Percentiles rank a stretch among this genome's conserved stretches.
phyloP scores from a whole-genome alignment of 306 rosid species.

The Pyrus communis region DNA sequence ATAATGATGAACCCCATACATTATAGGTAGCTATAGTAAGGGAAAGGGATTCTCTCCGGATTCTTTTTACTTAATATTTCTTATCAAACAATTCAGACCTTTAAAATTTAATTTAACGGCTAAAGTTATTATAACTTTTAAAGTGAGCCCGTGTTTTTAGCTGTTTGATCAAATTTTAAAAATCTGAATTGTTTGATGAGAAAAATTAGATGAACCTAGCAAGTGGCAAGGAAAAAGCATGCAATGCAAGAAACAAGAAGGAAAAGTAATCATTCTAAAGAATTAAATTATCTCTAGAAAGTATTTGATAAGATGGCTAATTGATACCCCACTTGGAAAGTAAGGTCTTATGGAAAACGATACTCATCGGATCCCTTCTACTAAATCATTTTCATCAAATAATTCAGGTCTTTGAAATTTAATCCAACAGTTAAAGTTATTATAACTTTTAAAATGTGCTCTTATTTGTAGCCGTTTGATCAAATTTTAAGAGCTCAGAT shows the following conservation, averaged over 20 bases:
- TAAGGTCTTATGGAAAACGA: neutral
- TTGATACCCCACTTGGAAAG: neutral
- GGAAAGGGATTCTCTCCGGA: no score
- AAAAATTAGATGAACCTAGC: neutral
- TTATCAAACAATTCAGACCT: no score
- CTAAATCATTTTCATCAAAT: no score
- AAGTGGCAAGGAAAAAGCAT: neutral
- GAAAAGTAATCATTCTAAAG: neutral
- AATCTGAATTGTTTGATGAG: accelerated
- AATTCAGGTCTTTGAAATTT: no score
- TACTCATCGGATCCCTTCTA: no score
- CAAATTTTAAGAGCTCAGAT: accelerated
- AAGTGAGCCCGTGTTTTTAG: accelerated
- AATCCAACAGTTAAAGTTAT: no score
- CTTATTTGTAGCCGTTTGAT: accelerated
- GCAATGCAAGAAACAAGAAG: neutral
- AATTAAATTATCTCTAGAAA: neutral
- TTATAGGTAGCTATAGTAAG: neutral
- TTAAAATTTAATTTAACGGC: no score
- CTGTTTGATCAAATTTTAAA: no score
- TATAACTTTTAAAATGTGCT: no score
- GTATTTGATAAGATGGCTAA: neutral
- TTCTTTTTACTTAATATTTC: accelerated
- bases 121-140: no score
- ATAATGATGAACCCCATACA: neutral